Conservation (phyloP, 306 rosid species). For the Lablab purpureus region DNA sequence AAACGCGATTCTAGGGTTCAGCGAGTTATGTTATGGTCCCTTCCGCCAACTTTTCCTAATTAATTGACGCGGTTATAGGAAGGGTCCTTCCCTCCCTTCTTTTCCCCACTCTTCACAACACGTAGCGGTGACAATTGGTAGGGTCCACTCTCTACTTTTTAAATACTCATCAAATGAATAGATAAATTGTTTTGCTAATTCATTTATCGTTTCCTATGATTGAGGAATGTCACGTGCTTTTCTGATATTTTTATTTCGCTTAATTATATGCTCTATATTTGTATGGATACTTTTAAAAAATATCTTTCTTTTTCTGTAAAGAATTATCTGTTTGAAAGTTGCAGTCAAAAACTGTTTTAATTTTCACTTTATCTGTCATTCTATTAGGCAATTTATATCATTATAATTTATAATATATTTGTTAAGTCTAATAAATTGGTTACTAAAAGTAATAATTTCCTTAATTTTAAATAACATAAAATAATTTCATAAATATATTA, state of each 20-base stretch:
- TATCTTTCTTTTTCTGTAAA: too few species aligned
- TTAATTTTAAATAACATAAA: too few species aligned
- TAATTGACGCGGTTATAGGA: conserved; percentile 33
- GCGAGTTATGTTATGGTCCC: background rate
- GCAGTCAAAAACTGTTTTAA: too few species aligned
- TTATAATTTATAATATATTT: too few species aligned
- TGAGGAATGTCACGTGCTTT: background rate
- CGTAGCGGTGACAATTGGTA: background rate
- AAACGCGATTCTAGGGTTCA: conserved; percentile 40
- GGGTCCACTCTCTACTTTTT: background rate
- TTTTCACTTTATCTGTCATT: too few species aligned
- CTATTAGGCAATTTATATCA: too few species aligned
- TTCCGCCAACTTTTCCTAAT: background rate
- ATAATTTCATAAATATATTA: too few species aligned
- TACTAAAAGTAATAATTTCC: too few species aligned
- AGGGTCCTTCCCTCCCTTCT: background rate
- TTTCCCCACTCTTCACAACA: background rate
- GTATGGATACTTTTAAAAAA: background rate
- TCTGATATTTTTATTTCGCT: background rate
- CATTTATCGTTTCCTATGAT: fast-evolving
- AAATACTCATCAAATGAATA: background rate
- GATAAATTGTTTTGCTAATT: background rate
- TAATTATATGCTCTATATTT: background rate
- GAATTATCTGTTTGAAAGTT: too few species aligned
- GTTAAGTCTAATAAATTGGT: too few species aligned